Percentiles rank a stretch among this genome's conserved stretches.
phyloP scores from a whole-genome alignment of 257 asterid genomes.

The Plectranthus barbatus region DNA sequence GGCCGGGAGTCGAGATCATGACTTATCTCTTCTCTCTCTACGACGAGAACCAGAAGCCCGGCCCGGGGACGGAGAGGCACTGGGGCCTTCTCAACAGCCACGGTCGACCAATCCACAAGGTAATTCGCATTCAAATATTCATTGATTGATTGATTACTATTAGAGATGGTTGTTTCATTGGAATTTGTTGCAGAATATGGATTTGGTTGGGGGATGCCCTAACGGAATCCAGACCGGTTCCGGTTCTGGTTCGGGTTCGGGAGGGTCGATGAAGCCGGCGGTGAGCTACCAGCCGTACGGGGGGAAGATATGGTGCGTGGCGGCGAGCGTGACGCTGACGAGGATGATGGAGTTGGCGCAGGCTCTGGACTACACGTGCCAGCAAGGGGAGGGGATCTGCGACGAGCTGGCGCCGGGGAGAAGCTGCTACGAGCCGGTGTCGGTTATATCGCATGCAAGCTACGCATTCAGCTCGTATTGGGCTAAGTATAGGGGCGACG shows the following conservation, averaged over 20 bases:
- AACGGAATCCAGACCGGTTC: background rate
- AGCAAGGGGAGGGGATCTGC: constrained; percentile 44
- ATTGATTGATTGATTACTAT: no score
- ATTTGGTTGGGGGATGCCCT: constrained; percentile 35
- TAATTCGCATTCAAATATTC: background rate
- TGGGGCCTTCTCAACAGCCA: constrained; percentile 50
- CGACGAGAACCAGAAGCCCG: constrained; percentile 51
- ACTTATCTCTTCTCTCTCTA: constrained; percentile 54
- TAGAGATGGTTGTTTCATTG: no score
- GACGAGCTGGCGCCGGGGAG: constrained; percentile 52
- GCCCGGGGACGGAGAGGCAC: constrained; percentile 63
- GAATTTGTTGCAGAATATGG: constrained; percentile 21
- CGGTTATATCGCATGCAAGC: constrained; percentile 47
- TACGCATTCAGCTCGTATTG: constrained; percentile 80
- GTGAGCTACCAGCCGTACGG: constrained; percentile 38
- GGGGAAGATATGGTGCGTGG: constrained; percentile 76
- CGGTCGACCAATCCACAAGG: constrained; percentile 51
- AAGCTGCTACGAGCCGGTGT: constrained; percentile 55
- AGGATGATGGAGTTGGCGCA: constrained; percentile 20
- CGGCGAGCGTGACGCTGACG: background rate
- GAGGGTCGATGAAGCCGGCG: constrained; percentile 20
- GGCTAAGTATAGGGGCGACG: constrained; percentile 38
- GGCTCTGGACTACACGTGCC: constrained; percentile 41
- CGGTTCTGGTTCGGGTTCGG: no score
- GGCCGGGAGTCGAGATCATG: constrained; percentile 44